Conservation (phyloP, 1,139 yeast species). For the Komagataea norvegica region DNA sequence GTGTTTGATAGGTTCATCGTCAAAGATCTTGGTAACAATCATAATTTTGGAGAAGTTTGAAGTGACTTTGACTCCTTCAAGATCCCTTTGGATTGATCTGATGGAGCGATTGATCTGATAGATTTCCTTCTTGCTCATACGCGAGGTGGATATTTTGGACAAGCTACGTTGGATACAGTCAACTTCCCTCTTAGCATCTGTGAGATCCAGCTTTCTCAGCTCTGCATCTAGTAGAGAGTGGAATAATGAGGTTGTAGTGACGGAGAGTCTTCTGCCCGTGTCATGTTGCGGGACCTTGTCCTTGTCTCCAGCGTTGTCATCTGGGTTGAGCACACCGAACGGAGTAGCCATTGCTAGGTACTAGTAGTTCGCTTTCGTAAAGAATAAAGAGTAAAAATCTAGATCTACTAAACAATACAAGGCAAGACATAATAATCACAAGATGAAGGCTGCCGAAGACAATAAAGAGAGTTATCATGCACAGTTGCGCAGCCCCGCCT, state of each 20-base stretch:
- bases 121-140: constrained; percentile 25
- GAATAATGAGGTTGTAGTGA: constrained; percentile 22
- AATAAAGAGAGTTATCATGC: too few species aligned
- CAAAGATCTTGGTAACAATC: constrained; percentile 68
- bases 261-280: constrained; percentile 16
- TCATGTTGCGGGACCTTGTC: background rate
- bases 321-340: constrained; percentile 1
- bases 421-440: too few species aligned
- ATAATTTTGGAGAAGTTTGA: constrained; percentile 54
- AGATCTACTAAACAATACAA: too few species aligned
- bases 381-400: too few species aligned
- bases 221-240: constrained; percentile 26
- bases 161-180: constrained; percentile 22
- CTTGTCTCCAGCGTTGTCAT: background rate
- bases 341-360: constrained; percentile 1
- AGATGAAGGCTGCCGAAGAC: too few species aligned
- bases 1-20: constrained; percentile 48
- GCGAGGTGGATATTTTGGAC: constrained; percentile 21
- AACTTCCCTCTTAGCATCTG: constrained; percentile 14
- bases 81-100: constrained; percentile 46
- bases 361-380: too few species aligned
- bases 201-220: constrained; percentile 22
- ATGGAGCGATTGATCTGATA: constrained; percentile 31
- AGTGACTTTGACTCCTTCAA: constrained; percentile 52
- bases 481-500: too few species aligned